Evolutionary conservation across 371 early-diverging fungal genomes (phyloP), one percentile per base, ranked within the genome.

Genomic region (Nematocida parisii): DNA sequence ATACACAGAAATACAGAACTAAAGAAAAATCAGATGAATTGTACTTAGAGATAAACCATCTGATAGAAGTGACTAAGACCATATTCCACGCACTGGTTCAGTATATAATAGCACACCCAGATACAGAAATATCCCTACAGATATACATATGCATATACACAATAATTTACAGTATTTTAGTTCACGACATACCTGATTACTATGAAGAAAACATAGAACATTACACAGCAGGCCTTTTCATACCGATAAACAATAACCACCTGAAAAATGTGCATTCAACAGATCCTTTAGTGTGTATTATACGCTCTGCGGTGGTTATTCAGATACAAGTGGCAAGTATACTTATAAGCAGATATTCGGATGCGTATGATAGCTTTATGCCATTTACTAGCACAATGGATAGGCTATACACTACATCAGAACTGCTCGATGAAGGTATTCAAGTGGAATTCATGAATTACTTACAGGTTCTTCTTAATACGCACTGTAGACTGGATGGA

Each of bases 121-220:
- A 45, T 1, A 64, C 64, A 64, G 42, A 44, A 40, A n/a, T 27
- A 13, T 15, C 33, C 9, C 9, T 50, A 50, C 15, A 45, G 11
- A 18, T 44, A 45, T 45, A 42, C n/a, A 39, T 42, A 7, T 7
- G 22, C 5, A 42, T 64, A 42, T 64, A 64, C 64, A 33, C 33
- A 45, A 64, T 64, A 18, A 44, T 64, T 13, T 44, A 15, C 33
- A 27, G 13, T 18, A 64, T 64, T 33, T 42, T 64, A 6, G 42
- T 45, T 6, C 64, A 64, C 22, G 64, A 64, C 42, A 15, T 64
- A n/a, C 64, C 64, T 9, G 64, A 64, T 42, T 64, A 64, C 64
- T 64, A 15, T 5, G 64, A 64, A 45, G 64, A 64, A 42, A 64
- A 42, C 42, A 64, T 64, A 39, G 45, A 15, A 13, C 33, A 33